A percentile compares a stretch with the other conserved stretches of the same genome.
Evolutionary conservation across 371 early-diverging fungal species (phyloP).

Genomic region (Rhizomucor pusillus): DNA sequence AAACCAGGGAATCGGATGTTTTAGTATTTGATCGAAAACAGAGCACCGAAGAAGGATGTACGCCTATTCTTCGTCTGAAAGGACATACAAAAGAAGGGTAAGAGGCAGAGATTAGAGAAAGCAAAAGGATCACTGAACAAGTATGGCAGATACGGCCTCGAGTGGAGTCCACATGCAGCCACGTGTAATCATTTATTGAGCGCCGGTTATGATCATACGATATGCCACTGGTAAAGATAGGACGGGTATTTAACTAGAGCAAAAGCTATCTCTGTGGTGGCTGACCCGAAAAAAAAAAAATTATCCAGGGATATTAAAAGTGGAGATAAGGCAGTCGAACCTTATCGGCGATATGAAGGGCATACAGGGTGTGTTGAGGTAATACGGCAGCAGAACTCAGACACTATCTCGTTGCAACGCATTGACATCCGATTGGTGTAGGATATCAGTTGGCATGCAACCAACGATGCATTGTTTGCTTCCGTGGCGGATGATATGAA

Average conservation of each 20-base stretch:
- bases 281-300: neutral
- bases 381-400: constrained; percentile 3
- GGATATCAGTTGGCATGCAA: constrained; percentile 94
- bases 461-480: constrained; percentile 81
- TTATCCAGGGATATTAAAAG: constrained; percentile 31
- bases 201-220: constrained; percentile 82
- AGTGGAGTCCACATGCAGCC: constrained; percentile 68
- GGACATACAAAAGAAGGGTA: constrained; percentile 97
- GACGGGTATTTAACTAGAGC: neutral
- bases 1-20: constrained; percentile 88
- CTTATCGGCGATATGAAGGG: constrained; percentile 71
- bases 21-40: constrained; percentile 96
- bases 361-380: constrained; percentile 93
- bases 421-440: constrained; percentile 15
- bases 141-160: constrained; percentile 61
- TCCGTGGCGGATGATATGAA: constrained; percentile 96
- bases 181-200: constrained; percentile 73
- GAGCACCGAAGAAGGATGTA: constrained; percentile 82
- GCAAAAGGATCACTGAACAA: neutral
- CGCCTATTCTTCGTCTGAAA: constrained; percentile 83
- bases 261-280: neutral
- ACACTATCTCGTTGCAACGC: neutral
- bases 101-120: neutral
- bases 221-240: constrained; percentile 72
- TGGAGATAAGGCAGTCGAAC: constrained; percentile 71